Base-by-base conservation (phyloP, 108 stramenopile genomes). In the Nitzschia sp. region DNA sequence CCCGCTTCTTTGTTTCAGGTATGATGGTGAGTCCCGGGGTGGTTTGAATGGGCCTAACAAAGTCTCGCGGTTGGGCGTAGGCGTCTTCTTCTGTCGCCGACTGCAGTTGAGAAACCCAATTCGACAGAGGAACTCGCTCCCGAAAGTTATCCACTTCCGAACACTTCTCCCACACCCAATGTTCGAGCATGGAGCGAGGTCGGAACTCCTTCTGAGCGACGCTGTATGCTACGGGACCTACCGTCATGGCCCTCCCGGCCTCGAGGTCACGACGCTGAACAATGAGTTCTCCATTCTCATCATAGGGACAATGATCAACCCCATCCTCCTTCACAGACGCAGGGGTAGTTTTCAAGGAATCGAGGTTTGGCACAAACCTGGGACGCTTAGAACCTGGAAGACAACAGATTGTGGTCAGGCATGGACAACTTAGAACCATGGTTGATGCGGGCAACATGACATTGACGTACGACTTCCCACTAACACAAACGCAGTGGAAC, bases 91-190 rank as follows among this genome's bases (percentile, higher is more conserved):
- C 63, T 53, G 66, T 68, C 8, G 65, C 67, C 7, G 79, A 69
- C 54, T 83, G 81, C 43, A 84, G 85, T 41, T 91, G 83, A 53
- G 83, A 84, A 26, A 94, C 66, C 8, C 90, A 65, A 72, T 89
- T 85, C 5, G 86, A 79, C 15, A 94, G 79, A 42, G 90, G 86
- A 38, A 86, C 85, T 29, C 89, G 78, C 61, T 94, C 93, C 25
- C 93, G 80, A 51, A 84, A 77, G 7, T 89, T 72, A 75, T 94
- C 93, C 10, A 91, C 93, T 65, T 94, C 88, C 7, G 87, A 91
- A 65, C 91, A 90, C 63, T 94, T 94, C 22, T 94, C 93, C 93
- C 93, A 94, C 88, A 94, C 88, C 67, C 77, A 94, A 14, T 87
- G 86, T 67, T 91, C 93, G 59, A 94, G 67, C 2, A 70, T 75